phyloP scores from a whole-genome alignment of 1,284 basidiomycete genomes.

The Cutaneotrichosporon sp. region DNA sequence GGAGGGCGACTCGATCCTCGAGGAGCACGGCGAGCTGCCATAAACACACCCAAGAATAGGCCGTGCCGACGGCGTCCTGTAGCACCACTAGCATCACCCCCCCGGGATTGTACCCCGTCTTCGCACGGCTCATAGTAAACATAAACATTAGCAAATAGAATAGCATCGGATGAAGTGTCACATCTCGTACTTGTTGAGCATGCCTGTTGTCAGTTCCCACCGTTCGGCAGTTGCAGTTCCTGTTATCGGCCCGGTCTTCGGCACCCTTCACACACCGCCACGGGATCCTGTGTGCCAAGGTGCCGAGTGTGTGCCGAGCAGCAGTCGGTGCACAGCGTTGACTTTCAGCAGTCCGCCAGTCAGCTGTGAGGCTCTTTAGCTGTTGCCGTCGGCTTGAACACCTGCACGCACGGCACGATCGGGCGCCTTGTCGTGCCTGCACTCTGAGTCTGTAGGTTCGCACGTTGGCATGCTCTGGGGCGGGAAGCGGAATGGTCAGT shows the following conservation, averaged over 20 bases:
- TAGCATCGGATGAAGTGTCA: neutral
- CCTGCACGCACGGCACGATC: too few species aligned
- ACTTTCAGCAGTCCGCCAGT: too few species aligned
- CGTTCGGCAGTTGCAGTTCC: neutral
- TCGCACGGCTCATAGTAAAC: constrained; percentile 1
- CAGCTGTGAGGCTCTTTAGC: too few species aligned
- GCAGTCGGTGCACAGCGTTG: too few species aligned
- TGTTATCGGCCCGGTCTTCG: neutral
- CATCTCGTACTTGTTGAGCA: too few species aligned
- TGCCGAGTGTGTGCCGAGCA: neutral
- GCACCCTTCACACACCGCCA: neutral
- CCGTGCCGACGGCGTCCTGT: neutral
- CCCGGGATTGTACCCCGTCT: neutral
- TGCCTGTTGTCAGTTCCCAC: neutral
- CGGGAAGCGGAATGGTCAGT: neutral
- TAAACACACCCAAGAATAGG: neutral
- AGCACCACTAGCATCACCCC: neutral
- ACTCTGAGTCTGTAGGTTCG: too few species aligned
- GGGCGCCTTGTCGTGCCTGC: too few species aligned
- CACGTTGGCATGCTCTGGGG: too few species aligned
- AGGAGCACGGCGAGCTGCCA: constrained; percentile 22
- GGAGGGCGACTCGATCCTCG: constrained; percentile 14
- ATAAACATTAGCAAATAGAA: neutral
- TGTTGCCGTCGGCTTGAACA: too few species aligned
- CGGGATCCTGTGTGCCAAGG: neutral